Percentiles rank a stretch among this genome's conserved stretches.
Conservation (phyloP, 495 filamentous ascomycete species). For the Hypoxylon fragiforme region DNA sequence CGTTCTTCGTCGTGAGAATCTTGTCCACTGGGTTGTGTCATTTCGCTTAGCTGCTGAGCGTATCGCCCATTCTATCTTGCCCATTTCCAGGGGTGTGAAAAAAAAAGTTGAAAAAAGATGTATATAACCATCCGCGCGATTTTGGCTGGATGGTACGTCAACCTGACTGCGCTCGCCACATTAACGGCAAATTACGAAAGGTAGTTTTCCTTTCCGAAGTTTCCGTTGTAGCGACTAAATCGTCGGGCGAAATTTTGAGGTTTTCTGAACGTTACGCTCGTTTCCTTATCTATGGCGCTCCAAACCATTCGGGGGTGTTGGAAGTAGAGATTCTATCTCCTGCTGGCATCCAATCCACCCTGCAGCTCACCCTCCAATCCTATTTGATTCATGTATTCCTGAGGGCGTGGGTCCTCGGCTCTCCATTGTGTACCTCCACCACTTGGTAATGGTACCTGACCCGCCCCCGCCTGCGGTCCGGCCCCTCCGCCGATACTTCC, state of each 20-base stretch:
- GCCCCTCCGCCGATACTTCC: constrained; percentile 36
- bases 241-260: background rate
- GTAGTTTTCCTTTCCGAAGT: too few relatives aligned
- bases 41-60: constrained; percentile 4
- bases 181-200: too few relatives aligned
- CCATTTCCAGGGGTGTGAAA: constrained; percentile 18
- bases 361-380: constrained; percentile 83
- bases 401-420: constrained; percentile 84
- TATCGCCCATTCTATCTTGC: constrained; percentile 10
- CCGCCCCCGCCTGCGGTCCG: constrained; percentile 37
- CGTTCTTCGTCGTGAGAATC: background rate
- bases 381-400: constrained; percentile 66
- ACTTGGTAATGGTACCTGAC: constrained; percentile 71
- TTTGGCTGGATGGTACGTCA: constrained; percentile 2
- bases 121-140: too few relatives aligned
- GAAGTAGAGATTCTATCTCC: constrained; percentile 33
- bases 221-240: constrained; percentile 13
- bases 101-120: background rate
- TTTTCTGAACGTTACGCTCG: background rate
- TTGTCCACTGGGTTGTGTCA: constrained; percentile 9
- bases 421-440: constrained; percentile 69
- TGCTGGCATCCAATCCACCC: constrained; percentile 70
- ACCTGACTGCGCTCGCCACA: constrained; percentile 1
- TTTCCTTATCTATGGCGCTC: background rate
- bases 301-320: background rate